Percentiles rank a stretch among this genome's conserved stretches.
phyloP scores from a whole-genome alignment of 495 filamentous ascomycete species.

The Aspergillus heteromorphus region DNA sequence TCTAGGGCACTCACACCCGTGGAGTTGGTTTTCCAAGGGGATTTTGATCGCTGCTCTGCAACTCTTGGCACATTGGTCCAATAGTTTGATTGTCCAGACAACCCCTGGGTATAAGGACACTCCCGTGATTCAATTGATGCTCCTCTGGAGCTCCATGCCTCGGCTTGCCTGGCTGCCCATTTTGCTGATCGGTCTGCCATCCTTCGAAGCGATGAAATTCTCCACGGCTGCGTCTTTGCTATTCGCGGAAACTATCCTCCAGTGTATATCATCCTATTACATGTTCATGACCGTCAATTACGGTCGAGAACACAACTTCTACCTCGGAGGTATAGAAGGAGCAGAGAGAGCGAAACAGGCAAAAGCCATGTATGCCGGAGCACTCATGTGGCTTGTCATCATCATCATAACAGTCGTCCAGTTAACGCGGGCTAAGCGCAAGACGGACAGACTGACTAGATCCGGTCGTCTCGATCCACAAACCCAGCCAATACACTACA shows the following conservation, averaged over 20 bases:
- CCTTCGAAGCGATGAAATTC: background rate
- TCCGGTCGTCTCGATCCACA: background rate
- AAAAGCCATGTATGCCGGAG: constrained; percentile 9
- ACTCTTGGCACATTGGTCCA: constrained; percentile 10
- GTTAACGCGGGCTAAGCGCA: background rate
- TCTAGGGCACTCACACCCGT: constrained; percentile 1
- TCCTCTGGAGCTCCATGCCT: constrained; percentile 16
- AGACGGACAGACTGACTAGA: background rate
- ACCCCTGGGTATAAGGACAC: constrained; percentile 11
- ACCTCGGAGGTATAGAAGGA: constrained; percentile 11
- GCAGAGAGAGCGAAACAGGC: constrained; percentile 1
- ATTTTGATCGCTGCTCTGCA: constrained; percentile 8
- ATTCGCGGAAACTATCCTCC: constrained; percentile 13
- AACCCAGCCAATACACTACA: background rate
- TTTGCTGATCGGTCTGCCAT: constrained; percentile 6
- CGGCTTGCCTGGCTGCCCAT: constrained; percentile 8
- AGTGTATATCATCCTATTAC: constrained; percentile 11
- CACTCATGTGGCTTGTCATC: constrained; percentile 9
- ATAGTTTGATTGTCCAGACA: constrained; percentile 3
- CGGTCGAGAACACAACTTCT: constrained; percentile 15
- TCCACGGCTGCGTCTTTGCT: constrained; percentile 5
- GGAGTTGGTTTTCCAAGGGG: constrained; percentile 11
- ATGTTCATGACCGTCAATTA: constrained; percentile 13
- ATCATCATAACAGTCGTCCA: background rate
- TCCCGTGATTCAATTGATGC: constrained; percentile 10